Base-by-base conservation (phyloP, 345 rosid species). In the Moricandia moricandioides region DNA sequence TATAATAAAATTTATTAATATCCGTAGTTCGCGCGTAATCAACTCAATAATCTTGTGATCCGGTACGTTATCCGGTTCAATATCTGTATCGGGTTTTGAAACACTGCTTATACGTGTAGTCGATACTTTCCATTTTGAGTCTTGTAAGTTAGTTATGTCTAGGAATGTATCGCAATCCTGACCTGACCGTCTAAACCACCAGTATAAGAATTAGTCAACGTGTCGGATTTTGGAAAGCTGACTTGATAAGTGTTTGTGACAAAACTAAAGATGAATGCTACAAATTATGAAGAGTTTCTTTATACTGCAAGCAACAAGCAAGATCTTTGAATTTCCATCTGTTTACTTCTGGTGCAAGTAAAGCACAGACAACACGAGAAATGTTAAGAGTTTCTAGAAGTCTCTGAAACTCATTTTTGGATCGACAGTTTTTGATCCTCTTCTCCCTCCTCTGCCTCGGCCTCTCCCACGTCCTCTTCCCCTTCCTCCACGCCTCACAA, bases 401-500 rank as follows among this genome's bases (percentile, higher is more conserved):
- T 79, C 78, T 79, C 82, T 33, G 67, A 79, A 79, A 34, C 82
- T 79, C 82, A 73, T 79, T 67, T 78, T 79, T 18, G 82, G 82
- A 16, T 79, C 82, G 52, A 79, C 66, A 62, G 74, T 34, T 68
- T 79, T 79, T 18, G 82, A 79, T 26, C 74, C 56, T 61, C 85
- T 67, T 21, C 81, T 64, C 1, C 92, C 88, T 63, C 88, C 91
- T 67, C 89, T 80, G 6, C 73, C 79, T 40, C 81, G 79, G 11
- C 89, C 87, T 79, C 97, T 82, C 17, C 96, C 89, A n/a, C 84
- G 67, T 24, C 92, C 90, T 29, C 91, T 85, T 62, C 94, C 88
- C 55, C 96, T 81, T 24, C 87, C 88, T n/a, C 86, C 78, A 17
- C 90, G 87, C 66, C 82, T 88, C 75, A 69, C 80, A 76, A 90